These are phyloP conservation scores for Allomyces macrogynus DNA, from an alignment of 192 early-diverging fungal species.

Conservation along the genomic window DNA sequence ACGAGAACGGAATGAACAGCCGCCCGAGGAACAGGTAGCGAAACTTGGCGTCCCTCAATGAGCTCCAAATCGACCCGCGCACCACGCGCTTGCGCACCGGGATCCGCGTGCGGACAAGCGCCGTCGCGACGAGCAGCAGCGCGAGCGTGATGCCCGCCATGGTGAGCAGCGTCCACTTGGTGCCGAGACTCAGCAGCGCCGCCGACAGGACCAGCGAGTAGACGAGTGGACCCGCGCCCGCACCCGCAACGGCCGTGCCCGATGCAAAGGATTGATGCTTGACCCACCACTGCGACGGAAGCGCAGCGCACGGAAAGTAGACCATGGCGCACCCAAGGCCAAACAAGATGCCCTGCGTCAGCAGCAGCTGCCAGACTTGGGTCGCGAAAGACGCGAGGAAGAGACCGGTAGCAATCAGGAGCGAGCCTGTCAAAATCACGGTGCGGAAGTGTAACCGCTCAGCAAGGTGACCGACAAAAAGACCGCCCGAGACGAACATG, in stretches of 20 bases:
- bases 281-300: slow-evolving; percentile 50
- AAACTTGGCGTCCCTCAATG: slow-evolving; percentile 16
- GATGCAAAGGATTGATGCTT: slow-evolving; percentile 42
- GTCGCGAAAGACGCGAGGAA: slow-evolving; percentile 23
- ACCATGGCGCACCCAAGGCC: slow-evolving; percentile 48
- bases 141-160: slow-evolving; percentile 30
- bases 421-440: slow-evolving; percentile 23
- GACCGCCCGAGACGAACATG: not conserved
- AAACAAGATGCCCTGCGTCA: slow-evolving; percentile 54
- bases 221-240: slow-evolving; percentile 50
- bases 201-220: slow-evolving; percentile 33
- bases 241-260: slow-evolving; percentile 49
- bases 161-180: slow-evolving; percentile 43
- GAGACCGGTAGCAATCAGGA: slow-evolving; percentile 16
- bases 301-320: slow-evolving; percentile 39
- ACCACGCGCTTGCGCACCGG: slow-evolving; percentile 5
- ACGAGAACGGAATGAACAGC: slow-evolving; percentile 17
- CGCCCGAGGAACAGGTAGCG: slow-evolving; percentile 12
- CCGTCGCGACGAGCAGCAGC: slow-evolving; percentile 18
- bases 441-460: slow-evolving; percentile 25
- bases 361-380: slow-evolving; percentile 46
- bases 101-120: slow-evolving; percentile 11
- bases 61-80: slow-evolving; percentile 11
- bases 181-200: slow-evolving; percentile 34
- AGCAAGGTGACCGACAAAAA: slow-evolving; percentile 3